A percentile compares a stretch with the other conserved stretches of the same genome.
phyloP scores from a whole-genome alignment of 1,284 basidiomycete species.

The Mycosarcoma maydis region DNA sequence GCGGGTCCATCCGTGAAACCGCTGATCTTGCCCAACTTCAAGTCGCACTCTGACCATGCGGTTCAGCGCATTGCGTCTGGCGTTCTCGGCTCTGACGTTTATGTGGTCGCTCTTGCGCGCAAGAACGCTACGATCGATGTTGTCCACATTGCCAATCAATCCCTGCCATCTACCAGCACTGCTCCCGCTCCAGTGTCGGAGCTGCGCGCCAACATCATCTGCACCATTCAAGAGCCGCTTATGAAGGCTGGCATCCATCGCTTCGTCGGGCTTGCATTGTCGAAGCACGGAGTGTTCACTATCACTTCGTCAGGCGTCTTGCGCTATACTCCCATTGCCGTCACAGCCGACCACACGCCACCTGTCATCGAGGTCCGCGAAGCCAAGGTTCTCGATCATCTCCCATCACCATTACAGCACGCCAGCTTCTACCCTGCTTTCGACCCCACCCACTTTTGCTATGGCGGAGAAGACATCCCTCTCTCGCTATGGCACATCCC shows the following conservation, averaged over 20 bases:
- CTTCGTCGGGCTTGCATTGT: conserved; percentile 54
- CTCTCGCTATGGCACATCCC: conserved; percentile 54
- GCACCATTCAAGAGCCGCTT: conserved; percentile 31
- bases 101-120: conserved; percentile 52
- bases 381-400: conserved; percentile 16
- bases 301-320: conserved; percentile 50
- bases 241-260: conserved; percentile 59
- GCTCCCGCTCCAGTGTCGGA: conserved; percentile 11
- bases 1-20: conserved; percentile 30
- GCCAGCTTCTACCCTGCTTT: conserved; percentile 41
- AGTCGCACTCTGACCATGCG: conserved; percentile 39
- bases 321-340: conserved; percentile 35
- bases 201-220: conserved; percentile 32
- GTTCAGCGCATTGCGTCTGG: conserved; percentile 47
- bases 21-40: conserved; percentile 39
- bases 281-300: conserved; percentile 38
- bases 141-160: conserved; percentile 31
- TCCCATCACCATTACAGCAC: conserved; percentile 53
- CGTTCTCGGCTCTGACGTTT: conserved; percentile 19
- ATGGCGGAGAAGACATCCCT: conserved; percentile 57
- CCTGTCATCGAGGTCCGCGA: conserved; percentile 8
- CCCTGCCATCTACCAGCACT: conserved; percentile 21
- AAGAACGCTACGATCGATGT: conserved; percentile 55
- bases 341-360: not conserved
- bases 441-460: conserved; percentile 53